A percentile compares a stretch with the other conserved stretches of the same genome.
Evolutionary conservation across 2,329 filamentous ascomycete genomes (phyloP).

Genomic region (Paecilomyces niveus): DNA sequence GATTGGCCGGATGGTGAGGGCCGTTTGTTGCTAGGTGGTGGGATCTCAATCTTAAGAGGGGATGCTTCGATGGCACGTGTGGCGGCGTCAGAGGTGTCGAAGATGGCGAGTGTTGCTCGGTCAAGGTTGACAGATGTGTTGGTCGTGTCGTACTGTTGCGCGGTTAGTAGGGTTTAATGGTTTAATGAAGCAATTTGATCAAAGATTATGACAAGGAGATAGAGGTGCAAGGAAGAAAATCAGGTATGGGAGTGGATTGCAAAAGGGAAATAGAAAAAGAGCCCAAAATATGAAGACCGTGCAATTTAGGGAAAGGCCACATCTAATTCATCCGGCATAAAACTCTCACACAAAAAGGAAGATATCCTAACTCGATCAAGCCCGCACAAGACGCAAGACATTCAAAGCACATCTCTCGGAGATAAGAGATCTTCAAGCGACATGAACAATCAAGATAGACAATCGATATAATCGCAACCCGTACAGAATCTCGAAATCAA

Average conservation of each 20-base stretch:
- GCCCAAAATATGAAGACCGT: not conserved
- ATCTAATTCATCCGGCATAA: no score
- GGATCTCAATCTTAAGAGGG: slow-evolving; percentile 19
- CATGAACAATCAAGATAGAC: not conserved
- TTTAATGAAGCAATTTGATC: not conserved
- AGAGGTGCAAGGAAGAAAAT: not conserved
- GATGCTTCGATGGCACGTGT: slow-evolving; percentile 25
- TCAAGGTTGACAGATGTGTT: slow-evolving; percentile 14
- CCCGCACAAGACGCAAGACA: not conserved
- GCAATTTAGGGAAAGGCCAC: no score
- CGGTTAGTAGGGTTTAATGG: not conserved
- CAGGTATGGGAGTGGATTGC: not conserved
- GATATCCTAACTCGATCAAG: not conserved
- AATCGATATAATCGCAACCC: not conserved
- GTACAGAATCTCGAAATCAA: no score
- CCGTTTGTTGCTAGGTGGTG: slow-evolving; percentile 1
- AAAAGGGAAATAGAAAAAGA: not conserved
- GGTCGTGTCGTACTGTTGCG: slow-evolving; percentile 23
- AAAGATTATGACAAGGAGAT: not conserved
- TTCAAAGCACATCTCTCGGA: not conserved
- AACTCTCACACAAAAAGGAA: not conserved
- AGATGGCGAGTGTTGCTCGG: slow-evolving; percentile 25
- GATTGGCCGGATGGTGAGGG: not conserved
- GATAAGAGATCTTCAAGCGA: not conserved
- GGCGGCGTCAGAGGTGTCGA: slow-evolving; percentile 28